Base-by-base conservation (phyloP, 495 filamentous ascomycete species). In the Parmelia sp. region DNA sequence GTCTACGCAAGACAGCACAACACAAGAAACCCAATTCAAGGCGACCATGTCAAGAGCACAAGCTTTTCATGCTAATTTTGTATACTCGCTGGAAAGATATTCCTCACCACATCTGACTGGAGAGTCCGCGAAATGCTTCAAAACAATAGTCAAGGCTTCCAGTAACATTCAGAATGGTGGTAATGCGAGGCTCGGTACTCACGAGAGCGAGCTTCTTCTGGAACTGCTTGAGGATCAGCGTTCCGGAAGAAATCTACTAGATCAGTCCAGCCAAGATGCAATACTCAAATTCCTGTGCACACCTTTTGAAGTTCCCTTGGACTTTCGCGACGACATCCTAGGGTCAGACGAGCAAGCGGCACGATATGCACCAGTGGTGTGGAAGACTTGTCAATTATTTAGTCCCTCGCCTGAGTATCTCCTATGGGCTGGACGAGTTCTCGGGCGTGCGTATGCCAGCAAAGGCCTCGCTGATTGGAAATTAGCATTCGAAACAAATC, bases 371-470 rank as follows among this genome's bases (percentile, higher is more conserved):
- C 75, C 85, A 37, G 80, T 85, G 37, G 77, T 96, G 4, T 92
- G 87, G 84, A 84, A 88, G 68, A 91, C 86, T 29, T 88, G 91
- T 67, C 82, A 84, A 63, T 78, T 79, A 31, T 76, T 79, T 45
- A 74, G 78, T 14, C 79, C 87, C 37, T 87, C 86, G 51, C 76
- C 79, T 35, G 82, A 84, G 27, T 97, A 94, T 71, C 75, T 89
- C 17, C 74, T 90, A 6, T 98, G 94, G 94, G 89, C 88, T 45
- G 91, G 88, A 10, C 83, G 86, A 60, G 88, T 92, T 21, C 79
- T 98, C 29, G 94, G 94, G 25, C 83, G 90, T 68, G 87, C 90
- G 1, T 97, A 92, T 75, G 86, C 88, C 53, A 81, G 88, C 6
- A 89, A 85, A 57, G 90, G 90, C 23, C 76, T 83, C 63, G 80